Evolutionary conservation across 2,329 filamentous ascomycete species (phyloP).

Genomic region (Ceratocystis diversiconidia): DNA sequence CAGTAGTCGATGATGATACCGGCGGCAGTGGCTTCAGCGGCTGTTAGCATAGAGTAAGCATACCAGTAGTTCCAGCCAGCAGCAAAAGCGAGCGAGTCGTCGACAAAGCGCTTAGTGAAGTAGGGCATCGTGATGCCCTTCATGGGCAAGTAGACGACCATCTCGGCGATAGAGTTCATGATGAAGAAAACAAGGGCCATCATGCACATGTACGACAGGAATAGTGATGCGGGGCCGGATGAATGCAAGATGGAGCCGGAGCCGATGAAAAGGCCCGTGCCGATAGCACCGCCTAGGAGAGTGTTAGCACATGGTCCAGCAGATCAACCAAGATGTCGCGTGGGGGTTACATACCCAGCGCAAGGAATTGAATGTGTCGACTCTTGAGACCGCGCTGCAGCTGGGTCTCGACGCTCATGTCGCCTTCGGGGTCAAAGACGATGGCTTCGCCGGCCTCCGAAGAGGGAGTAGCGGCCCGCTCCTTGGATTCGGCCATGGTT

Average conservation of each 20-base stretch:
- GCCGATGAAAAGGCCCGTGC: constrained; percentile 50
- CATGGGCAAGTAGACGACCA: constrained; percentile 41
- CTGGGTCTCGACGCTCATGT: constrained; percentile 26
- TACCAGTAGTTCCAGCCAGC: constrained; percentile 50
- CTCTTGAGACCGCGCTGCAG: constrained; percentile 44
- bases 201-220: constrained; percentile 52
- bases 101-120: constrained; percentile 41
- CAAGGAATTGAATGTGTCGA: constrained; percentile 47
- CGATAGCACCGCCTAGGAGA: constrained; percentile 36
- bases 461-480: not conserved
- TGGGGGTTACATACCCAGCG: constrained; percentile 29
- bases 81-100: constrained; percentile 42
- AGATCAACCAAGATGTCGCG: not conserved
- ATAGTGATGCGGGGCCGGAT: constrained; percentile 49
- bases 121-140: constrained; percentile 44
- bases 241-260: constrained; percentile 41
- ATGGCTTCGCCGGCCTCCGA: not conserved
- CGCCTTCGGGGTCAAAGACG: constrained; percentile 18
- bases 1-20: constrained; percentile 48
- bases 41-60: constrained; percentile 43
- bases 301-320: not conserved
- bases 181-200: constrained; percentile 39
- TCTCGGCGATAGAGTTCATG: constrained; percentile 42
- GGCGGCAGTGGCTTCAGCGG: constrained; percentile 43
- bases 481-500: constrained; percentile 4